Conservation (phyloP, 441 rosid species). For the Syzygium malaccense region DNA sequence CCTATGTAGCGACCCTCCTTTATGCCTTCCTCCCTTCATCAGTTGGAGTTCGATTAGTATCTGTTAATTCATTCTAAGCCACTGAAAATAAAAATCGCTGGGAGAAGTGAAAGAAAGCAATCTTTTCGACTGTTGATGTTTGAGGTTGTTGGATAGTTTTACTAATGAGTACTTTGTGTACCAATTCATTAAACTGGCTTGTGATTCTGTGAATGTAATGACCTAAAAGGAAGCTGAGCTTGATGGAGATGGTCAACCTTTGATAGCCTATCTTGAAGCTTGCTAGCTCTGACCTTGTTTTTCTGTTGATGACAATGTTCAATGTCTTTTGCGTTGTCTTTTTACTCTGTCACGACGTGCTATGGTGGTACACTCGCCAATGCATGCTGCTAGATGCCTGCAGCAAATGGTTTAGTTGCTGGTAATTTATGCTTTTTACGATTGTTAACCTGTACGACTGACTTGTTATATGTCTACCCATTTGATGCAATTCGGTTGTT, state of each 20-base stretch:
- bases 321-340: background rate
- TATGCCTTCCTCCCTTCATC: background rate
- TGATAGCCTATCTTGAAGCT: background rate
- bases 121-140: background rate
- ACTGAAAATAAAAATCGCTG: background rate
- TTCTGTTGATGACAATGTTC: background rate
- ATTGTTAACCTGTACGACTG: background rate
- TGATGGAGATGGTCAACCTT: background rate
- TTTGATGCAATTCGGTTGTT: background rate
- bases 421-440: background rate
- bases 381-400: background rate
- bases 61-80: background rate
- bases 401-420: background rate
- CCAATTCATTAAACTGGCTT: background rate
- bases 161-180: background rate
- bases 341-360: background rate
- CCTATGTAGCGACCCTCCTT: background rate
- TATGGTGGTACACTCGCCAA: background rate
- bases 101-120: background rate
- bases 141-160: background rate
- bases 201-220: background rate
- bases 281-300: background rate
- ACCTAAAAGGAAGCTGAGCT: background rate
- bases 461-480: background rate
- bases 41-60: background rate